Conservation (phyloP, 2,329 filamentous ascomycete genomes). For the Ceratocystis albifundus region DNA sequence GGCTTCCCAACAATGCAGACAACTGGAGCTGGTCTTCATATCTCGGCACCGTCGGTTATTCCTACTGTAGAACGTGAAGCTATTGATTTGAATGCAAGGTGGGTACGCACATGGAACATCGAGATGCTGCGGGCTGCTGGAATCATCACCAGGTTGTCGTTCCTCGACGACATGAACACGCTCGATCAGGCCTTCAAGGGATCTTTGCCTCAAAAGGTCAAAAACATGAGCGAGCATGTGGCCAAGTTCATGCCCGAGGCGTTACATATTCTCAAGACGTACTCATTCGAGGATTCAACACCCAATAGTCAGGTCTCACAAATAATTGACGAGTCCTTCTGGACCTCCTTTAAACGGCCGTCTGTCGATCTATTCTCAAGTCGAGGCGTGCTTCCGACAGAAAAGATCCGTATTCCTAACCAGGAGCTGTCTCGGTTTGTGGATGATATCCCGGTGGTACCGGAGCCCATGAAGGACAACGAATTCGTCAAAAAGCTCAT, state of each 20-base stretch:
- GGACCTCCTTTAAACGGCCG: conserved; percentile 75
- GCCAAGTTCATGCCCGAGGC: conserved; percentile 62
- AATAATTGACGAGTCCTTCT: conserved; percentile 89
- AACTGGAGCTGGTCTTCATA: conserved; percentile 83
- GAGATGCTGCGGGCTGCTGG: conserved; percentile 87
- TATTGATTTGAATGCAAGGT: conserved; percentile 90
- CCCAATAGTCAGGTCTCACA: conserved; percentile 73
- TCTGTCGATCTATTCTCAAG: conserved; percentile 83
- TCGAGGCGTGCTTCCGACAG: conserved; percentile 72
- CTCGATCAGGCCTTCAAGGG: conserved; percentile 51
- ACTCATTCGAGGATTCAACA: conserved; percentile 80
- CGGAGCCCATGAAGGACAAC: conserved; percentile 60
- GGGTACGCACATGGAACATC: conserved; percentile 89
- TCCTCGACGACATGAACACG: conserved; percentile 73
- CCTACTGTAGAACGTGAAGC: conserved; percentile 94
- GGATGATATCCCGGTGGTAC: conserved; percentile 75
- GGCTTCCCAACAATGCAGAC: conserved; percentile 97
- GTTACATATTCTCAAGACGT: conserved; percentile 73
- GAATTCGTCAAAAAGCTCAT: conserved; percentile 69
- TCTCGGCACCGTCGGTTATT: conserved; percentile 91
- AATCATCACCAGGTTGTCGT: conserved; percentile 79
- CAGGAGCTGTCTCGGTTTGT: conserved; percentile 61
- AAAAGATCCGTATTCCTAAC: conserved; percentile 65
- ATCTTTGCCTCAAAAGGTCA: conserved; percentile 36
- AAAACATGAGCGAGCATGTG: conserved; percentile 53